Conservation (phyloP, 768 basidiomycete species). For the Rhodosporidiobolus sp. region DNA sequence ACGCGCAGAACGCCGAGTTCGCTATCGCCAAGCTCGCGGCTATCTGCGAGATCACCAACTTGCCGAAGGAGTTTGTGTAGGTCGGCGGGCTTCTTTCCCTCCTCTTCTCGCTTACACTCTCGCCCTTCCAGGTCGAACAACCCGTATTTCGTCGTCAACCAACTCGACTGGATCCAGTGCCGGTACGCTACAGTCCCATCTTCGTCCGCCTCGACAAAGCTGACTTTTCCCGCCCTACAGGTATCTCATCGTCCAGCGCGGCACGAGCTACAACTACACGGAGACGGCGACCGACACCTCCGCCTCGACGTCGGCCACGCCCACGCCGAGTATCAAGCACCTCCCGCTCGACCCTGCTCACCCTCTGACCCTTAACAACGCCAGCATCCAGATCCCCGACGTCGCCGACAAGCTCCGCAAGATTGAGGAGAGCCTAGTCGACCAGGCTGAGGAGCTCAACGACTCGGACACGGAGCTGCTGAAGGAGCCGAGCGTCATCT, state of each 20-base stretch:
- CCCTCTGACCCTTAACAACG: conserved; percentile 50
- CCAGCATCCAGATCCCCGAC: conserved; percentile 58
- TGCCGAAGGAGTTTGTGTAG: conserved; percentile 58
- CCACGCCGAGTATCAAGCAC: background rate
- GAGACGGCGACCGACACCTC: background rate
- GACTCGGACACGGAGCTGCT: conserved; percentile 32
- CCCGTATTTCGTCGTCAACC: conserved; percentile 61
- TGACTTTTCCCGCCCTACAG: too few species aligned
- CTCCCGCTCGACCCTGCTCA: conserved; percentile 55
- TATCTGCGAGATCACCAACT: conserved; percentile 66
- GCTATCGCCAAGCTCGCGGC: conserved; percentile 58
- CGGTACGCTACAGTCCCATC: conserved; percentile 62
- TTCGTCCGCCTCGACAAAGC: too few species aligned
- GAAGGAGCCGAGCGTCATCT: conserved; percentile 12
- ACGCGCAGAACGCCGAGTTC: conserved; percentile 55
- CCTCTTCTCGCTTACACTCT: background rate
- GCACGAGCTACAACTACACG: background rate
- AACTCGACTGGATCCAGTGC: conserved; percentile 66
- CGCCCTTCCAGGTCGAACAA: conserved; percentile 38
- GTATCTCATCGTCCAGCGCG: conserved; percentile 58
- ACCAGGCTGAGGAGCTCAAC: conserved; percentile 30
- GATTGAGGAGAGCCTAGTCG: conserved; percentile 48
- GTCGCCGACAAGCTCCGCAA: conserved; percentile 58
- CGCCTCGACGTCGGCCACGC: background rate
- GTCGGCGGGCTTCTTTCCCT: background rate